Conservation (phyloP, 352 stramenopile species). For the Phytophthora megakarya region DNA sequence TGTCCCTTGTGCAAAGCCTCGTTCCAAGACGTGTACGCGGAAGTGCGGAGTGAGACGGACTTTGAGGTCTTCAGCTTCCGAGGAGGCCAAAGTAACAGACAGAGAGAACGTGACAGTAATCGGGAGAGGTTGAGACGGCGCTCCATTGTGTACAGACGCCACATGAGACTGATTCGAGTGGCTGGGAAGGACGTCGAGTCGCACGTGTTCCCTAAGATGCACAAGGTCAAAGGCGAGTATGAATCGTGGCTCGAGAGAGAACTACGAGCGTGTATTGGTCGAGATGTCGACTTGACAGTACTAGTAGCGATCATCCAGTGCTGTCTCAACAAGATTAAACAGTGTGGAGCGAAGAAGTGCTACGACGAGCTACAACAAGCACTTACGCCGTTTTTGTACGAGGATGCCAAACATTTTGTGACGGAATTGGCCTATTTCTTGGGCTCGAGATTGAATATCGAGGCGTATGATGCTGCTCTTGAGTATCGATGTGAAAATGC, state of each 20-base stretch:
- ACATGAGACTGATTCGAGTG: conserved; percentile 59
- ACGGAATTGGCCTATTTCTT: conserved; percentile 71
- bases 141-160: conserved; percentile 60
- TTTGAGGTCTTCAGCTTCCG: conserved; percentile 63
- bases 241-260: conserved; percentile 66
- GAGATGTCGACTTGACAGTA: conserved; percentile 68
- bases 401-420: conserved; percentile 64
- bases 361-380: conserved; percentile 53
- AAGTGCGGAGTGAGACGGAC: conserved; percentile 70
- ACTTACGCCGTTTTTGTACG: conserved; percentile 67
- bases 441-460: conserved; percentile 60
- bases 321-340: conserved; percentile 57
- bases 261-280: conserved; percentile 67
- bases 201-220: conserved; percentile 35
- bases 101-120: conserved; percentile 6
- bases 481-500: conserved; percentile 65
- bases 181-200: conserved; percentile 37
- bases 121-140: conserved; percentile 37
- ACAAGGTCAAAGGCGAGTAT: conserved; percentile 67
- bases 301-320: conserved; percentile 67
- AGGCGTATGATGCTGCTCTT: conserved; percentile 69
- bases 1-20: conserved; percentile 74
- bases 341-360: conserved; percentile 41
- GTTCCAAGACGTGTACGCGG: conserved; percentile 62
- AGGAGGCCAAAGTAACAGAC: conserved; percentile 24